Conservation (phyloP, 139 green algal species). For the Pseudopediastrum boryanum region DNA sequence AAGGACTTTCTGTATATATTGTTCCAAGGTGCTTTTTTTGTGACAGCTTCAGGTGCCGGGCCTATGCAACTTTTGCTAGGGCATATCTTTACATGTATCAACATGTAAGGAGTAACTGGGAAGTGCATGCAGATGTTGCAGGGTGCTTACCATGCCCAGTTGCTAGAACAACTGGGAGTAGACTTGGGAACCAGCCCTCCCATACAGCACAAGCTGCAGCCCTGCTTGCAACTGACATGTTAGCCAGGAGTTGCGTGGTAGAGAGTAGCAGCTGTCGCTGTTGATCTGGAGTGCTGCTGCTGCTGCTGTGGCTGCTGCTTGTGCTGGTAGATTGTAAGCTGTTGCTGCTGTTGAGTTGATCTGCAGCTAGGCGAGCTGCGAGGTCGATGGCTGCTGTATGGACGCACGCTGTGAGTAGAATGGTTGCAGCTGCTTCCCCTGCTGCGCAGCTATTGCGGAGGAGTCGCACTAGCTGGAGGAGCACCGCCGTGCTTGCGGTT, state of each 20-base stretch:
- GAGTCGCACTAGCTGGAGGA: constrained; percentile 14
- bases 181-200: constrained; percentile 2
- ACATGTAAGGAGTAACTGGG: neutral
- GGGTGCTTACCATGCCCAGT: neutral
- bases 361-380: constrained; percentile 4
- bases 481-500: too few species aligned
- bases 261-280: constrained; percentile 23
- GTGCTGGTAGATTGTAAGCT: neutral
- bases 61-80: neutral
- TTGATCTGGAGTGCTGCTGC: neutral
- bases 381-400: neutral
- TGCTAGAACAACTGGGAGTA: neutral
- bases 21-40: constrained; percentile 1
- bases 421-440: neutral
- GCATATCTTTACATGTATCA: neutral
- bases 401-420: neutral
- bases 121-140: neutral
- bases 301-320: constrained; percentile 9
- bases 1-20: too few species aligned
- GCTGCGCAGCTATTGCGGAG: constrained; percentile 37
- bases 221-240: constrained; percentile 12
- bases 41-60: neutral
- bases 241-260: constrained; percentile 32
- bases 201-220: constrained; percentile 15
- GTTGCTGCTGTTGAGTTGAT: constrained; percentile 1